Percentiles rank a stretch among this genome's conserved stretches.
Evolutionary conservation across 192 early-diverging fungal genomes (phyloP).

Genomic region (Backusella mclennaniae): DNA sequence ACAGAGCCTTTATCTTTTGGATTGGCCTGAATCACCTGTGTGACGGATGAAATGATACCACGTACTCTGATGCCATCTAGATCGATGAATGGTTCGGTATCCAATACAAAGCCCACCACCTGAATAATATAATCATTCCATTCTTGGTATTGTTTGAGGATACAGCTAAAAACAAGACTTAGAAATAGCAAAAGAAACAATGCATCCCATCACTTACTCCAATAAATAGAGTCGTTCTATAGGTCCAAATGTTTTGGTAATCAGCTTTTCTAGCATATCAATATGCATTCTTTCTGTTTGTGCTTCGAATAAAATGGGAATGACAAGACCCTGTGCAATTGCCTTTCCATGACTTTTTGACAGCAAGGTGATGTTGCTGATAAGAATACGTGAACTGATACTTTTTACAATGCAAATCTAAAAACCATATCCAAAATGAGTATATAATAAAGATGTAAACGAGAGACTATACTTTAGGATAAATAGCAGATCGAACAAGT

Average conservation of each 20-base stretch:
- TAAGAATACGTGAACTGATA: not conserved
- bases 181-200: too few species aligned
- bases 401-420: conserved; percentile 3
- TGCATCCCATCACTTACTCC: not conserved
- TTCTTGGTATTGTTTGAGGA: not conserved
- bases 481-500: not conserved
- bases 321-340: not conserved
- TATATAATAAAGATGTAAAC: not conserved
- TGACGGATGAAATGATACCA: not conserved
- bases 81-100: not conserved
- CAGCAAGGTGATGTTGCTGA: not conserved
- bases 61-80: not conserved
- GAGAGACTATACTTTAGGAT: not conserved
- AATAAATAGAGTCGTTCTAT: not conserved
- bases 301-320: not conserved
- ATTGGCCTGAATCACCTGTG: not conserved
- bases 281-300: not conserved
- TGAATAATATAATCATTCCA: not conserved
- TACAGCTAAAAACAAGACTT: not conserved
- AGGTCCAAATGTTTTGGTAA: not conserved
- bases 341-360: not conserved
- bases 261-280: not conserved
- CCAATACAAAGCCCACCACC: not conserved
- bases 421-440: not conserved
- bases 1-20: not conserved